A percentile compares a stretch with the other conserved stretches of the same genome.
These are phyloP conservation scores for Coniochaeta hoffmannii DNA, from an alignment of 2,329 filamentous ascomycete species.

Conservation along the genomic window DNA sequence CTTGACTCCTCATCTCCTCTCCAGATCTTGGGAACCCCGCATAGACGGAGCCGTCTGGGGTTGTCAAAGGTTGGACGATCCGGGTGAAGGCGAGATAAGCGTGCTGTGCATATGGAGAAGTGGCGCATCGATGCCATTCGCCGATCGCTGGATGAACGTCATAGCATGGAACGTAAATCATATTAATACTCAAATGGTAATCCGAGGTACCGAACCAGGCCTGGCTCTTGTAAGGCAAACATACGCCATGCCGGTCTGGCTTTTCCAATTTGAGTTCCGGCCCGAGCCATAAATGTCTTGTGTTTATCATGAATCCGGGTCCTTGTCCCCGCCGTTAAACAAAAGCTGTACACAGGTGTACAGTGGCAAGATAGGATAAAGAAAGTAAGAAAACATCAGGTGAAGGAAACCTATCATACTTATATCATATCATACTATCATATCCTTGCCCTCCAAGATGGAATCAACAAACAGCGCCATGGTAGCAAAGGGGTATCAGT, in stretches of 20 bases:
- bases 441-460: background rate
- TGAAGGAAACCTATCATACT: background rate
- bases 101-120: background rate
- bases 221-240: background rate
- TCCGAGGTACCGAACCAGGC: background rate
- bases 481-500: background rate
- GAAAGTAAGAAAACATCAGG: background rate
- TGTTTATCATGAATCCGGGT: background rate
- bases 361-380: background rate
- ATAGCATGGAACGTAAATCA: background rate
- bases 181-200: background rate
- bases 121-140: background rate
- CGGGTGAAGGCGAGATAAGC: background rate
- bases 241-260: background rate
- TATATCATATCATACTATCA: background rate
- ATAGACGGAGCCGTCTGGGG: background rate
- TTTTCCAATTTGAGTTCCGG: background rate
- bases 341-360: background rate
- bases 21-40: background rate
- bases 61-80: background rate
- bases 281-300: background rate
- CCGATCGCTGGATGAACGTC: background rate
- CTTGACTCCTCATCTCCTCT: background rate
- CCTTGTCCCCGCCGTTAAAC: background rate
- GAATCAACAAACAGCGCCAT: background rate